phyloP scores from a whole-genome alignment of 148 eudicot genomes.

The Persicaria tinctoria region DNA sequence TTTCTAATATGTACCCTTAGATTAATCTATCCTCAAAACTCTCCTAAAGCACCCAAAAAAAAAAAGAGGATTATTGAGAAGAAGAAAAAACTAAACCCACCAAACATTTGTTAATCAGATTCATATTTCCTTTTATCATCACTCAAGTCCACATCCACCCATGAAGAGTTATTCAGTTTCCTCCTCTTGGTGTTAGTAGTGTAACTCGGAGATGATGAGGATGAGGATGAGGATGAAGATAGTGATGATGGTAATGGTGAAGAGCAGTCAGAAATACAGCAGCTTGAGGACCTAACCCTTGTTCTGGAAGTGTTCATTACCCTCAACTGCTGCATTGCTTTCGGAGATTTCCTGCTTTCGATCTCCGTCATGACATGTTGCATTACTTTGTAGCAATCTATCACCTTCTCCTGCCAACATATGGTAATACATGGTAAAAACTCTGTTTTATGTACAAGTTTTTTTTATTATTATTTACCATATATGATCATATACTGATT shows the following conservation, averaged over 20 bases:
- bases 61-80: neutral
- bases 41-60: neutral
- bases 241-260: neutral
- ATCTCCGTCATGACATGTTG: constrained; percentile 3
- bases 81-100: no score
- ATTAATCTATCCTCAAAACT: neutral
- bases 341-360: neutral
- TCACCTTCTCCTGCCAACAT: constrained; percentile 6
- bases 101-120: neutral
- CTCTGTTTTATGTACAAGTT: neutral
- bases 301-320: neutral
- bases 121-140: neutral
- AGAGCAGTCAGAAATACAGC: neutral
- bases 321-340: neutral
- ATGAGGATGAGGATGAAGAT: constrained; percentile 2
- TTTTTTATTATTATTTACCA: neutral
- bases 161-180: neutral
- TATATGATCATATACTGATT: neutral
- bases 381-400: constrained; percentile 7
- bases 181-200: neutral
- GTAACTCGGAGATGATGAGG: constrained; percentile 1
- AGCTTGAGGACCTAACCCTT: neutral
- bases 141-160: neutral
- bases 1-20: constrained; percentile 1
- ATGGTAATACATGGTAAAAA: neutral